Base-by-base conservation (phyloP, 2,329 filamentous ascomycete species). In the Cladophialophora chaetospira region DNA sequence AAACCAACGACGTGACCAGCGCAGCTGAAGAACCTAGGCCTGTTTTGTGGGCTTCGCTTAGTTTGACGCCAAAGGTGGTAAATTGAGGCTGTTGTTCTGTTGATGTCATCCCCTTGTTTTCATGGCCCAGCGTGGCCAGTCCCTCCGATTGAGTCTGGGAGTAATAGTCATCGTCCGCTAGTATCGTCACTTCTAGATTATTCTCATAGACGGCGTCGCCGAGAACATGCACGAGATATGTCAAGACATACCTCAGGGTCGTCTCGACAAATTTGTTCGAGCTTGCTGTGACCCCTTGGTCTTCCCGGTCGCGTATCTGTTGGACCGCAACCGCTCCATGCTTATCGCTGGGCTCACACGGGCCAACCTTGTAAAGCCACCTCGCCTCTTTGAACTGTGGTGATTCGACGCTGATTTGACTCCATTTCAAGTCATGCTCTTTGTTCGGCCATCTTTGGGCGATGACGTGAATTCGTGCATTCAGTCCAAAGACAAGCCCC, bases 141-240 rank as follows among this genome's bases (percentile, higher is more conserved):
- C 11, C 23, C 21, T 17, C 58, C 50, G 51, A 43, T 15, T 71
- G 63, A 21, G 70, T 68, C 23, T 77, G 85, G 3, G 94, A 97
- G 78, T 97, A 99, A 81, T 99, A 99, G 77, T 95, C 90, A 69
- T 94, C 92, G 75, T 97, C 91, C 58, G 94, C 93, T 31, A 97
- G 83, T 70, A 99, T 93, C 60, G 89, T 91, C 71, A 97, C 83
- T 11, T 84, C 84, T 26, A 88, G 76, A 8, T 35, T 31, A 9
- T n/a, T 3, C 91, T 84, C 11, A 68, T 94, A 72, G 47, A 85
- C 69, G 75, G 81, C 70, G 70, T 71, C 79, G 72, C 75, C 63
- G 2, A 33, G 25, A 5, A 76, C 64, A 73, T 75, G 70, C 72
- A 74, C 68, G 73, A 80, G 71, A 90, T 96, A 97, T 53, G 88